Conservation (phyloP, 2,329 filamentous ascomycete genomes). For the Arthrinium phaeospermum region DNA sequence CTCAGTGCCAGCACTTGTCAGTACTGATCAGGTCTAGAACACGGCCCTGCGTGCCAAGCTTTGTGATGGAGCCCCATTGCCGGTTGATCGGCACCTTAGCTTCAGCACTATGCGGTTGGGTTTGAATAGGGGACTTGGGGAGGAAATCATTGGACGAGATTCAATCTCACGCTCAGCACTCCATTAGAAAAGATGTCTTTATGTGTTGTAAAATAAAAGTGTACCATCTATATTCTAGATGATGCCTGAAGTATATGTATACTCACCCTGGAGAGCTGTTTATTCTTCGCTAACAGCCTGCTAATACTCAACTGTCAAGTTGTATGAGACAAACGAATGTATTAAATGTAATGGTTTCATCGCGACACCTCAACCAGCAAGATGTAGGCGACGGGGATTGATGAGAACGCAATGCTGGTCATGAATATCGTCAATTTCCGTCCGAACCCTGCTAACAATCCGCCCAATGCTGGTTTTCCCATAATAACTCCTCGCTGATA, state of each 20-base stretch:
- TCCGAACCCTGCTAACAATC: neutral
- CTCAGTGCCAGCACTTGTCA: neutral
- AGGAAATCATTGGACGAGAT: neutral
- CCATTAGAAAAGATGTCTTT: neutral
- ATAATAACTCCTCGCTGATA: slow-evolving; percentile 18
- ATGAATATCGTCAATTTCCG: slow-evolving; percentile 18
- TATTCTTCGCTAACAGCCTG: neutral
- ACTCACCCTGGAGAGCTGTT: neutral
- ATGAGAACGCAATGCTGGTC: slow-evolving; percentile 6
- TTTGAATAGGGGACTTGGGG: neutral
- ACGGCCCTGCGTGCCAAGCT: slow-evolving; percentile 1
- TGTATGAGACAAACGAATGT: slow-evolving; percentile 1
- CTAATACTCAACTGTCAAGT: neutral
- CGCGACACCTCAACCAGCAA: slow-evolving; percentile 12
- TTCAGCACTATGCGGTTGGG: neutral
- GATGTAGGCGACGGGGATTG: neutral
- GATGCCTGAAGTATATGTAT: neutral
- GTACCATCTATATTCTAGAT: neutral
- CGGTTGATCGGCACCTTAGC: slow-evolving; percentile 13
- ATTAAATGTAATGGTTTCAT: neutral
- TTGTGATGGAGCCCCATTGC: neutral
- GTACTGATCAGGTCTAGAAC: neutral
- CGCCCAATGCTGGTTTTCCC: slow-evolving; percentile 4
- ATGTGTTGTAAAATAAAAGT: neutral
- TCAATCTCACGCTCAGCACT: neutral